Conservation (phyloP, 148 eudicot species). For the Diospyros lotus region DNA sequence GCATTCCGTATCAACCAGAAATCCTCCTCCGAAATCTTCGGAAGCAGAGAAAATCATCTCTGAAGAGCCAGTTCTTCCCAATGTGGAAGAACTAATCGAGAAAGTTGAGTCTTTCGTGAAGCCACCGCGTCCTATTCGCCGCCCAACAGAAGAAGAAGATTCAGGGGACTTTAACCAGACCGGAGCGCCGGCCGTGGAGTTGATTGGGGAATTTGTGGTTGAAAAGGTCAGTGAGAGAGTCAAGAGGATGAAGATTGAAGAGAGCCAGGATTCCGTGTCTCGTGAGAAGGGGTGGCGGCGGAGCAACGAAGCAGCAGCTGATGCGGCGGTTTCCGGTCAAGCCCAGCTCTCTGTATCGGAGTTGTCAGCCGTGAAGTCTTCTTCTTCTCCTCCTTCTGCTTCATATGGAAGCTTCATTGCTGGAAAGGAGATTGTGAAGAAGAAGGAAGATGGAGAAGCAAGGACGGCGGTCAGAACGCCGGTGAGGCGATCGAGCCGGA, state of each 20-base stretch:
- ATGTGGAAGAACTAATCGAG: slow-evolving; percentile 12
- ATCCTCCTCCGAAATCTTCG: background rate
- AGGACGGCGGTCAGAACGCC: slow-evolving; percentile 28
- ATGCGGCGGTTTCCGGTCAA: slow-evolving; percentile 4
- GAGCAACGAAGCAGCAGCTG: background rate
- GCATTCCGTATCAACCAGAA: slow-evolving; percentile 10
- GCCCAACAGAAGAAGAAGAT: slow-evolving; percentile 11
- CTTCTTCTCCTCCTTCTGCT: background rate
- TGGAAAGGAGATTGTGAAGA: slow-evolving; percentile 25
- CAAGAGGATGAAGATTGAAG: slow-evolving; percentile 14
- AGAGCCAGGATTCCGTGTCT: slow-evolving; percentile 3
- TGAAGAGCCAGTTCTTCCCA: background rate
- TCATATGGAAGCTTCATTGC: slow-evolving; percentile 36
- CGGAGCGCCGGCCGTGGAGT: slow-evolving; percentile 33
- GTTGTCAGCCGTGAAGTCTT: slow-evolving; percentile 15
- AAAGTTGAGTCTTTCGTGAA: slow-evolving; percentile 8
- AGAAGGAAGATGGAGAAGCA: slow-evolving; percentile 33
- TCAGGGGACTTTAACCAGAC: slow-evolving; percentile 9
- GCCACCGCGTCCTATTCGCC: slow-evolving; percentile 6
- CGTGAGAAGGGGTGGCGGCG: background rate
- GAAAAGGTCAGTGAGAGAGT: slow-evolving; percentile 20
- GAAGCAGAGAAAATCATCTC: slow-evolving; percentile 12
- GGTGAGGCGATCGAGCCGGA: slow-evolving; percentile 55
- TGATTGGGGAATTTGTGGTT: slow-evolving; percentile 45
- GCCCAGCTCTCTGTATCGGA: slow-evolving; percentile 8